These are phyloP conservation scores for Tuber indicum DNA, from an alignment of 495 filamentous ascomycete genomes.

Conservation along the genomic window DNA sequence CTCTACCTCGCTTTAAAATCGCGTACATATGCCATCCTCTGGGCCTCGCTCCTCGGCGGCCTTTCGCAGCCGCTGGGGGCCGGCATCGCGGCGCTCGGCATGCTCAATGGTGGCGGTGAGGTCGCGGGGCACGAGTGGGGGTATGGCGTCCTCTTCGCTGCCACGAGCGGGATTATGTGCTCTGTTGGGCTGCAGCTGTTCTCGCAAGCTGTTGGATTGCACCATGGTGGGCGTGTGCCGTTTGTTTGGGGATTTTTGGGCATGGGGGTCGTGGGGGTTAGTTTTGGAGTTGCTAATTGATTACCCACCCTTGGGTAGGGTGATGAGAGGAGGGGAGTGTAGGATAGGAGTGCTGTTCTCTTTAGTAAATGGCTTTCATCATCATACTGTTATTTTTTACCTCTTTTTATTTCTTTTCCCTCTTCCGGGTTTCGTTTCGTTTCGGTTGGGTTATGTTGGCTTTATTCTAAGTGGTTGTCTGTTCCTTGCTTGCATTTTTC, in stretches of 20 bases:
- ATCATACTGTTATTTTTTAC: neutral
- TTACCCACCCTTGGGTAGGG: neutral
- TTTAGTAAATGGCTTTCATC: neutral
- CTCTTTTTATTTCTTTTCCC: neutral
- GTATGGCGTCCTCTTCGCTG: conserved; percentile 84
- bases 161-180: conserved; percentile 82
- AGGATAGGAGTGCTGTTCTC: neutral
- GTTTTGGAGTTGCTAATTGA: conserved; percentile 50
- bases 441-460: neutral
- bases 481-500: neutral
- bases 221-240: conserved; percentile 70
- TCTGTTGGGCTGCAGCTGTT: conserved; percentile 86
- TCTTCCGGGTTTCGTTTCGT: neutral
- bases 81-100: conserved; percentile 72
- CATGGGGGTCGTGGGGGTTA: conserved; percentile 81
- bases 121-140: conserved; percentile 58
- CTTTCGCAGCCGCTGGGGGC: conserved; percentile 82
- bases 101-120: conserved; percentile 49
- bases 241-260: conserved; percentile 81
- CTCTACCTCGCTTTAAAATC: conserved; percentile 79
- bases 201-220: conserved; percentile 71
- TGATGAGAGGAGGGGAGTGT: neutral
- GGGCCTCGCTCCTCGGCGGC: conserved; percentile 76
- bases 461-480: neutral
- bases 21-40: conserved; percentile 70